A percentile compares a stretch with the other conserved stretches of the same genome.
These are phyloP conservation scores for Irpex lacteus DNA, from an alignment of 1,284 basidiomycete species.

Conservation along the genomic window DNA sequence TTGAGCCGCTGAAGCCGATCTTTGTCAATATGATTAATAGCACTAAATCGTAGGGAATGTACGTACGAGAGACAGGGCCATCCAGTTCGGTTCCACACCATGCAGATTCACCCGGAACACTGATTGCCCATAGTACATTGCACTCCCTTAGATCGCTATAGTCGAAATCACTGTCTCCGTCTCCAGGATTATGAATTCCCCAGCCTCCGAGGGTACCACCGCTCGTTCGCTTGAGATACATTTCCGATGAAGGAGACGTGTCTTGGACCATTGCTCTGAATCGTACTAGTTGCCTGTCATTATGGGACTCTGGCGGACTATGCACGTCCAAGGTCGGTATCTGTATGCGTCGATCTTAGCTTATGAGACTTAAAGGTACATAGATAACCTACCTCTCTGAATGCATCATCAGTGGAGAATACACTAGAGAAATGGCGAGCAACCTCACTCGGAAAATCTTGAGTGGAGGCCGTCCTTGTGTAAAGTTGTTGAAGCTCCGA, in stretches of 20 bases:
- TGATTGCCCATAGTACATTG: slow-evolving; percentile 65
- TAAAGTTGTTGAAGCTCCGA: slow-evolving; percentile 47
- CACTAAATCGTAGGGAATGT: neutral
- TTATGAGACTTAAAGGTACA: slow-evolving; percentile 7
- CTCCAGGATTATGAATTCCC: slow-evolving; percentile 46
- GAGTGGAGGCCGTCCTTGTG: slow-evolving; percentile 20
- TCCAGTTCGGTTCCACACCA: slow-evolving; percentile 43
- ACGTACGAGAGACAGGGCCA: slow-evolving; percentile 21
- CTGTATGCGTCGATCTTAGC: slow-evolving; percentile 28
- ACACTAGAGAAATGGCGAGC: slow-evolving; percentile 46
- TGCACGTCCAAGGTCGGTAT: slow-evolving; percentile 51
- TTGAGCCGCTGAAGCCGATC: neutral
- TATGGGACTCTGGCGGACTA: slow-evolving; percentile 45
- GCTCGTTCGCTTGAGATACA: slow-evolving; percentile 55
- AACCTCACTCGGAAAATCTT: slow-evolving; percentile 46
- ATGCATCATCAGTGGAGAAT: slow-evolving; percentile 40
- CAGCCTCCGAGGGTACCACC: slow-evolving; percentile 60
- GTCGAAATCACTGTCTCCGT: slow-evolving; percentile 33
- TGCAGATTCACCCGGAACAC: slow-evolving; percentile 59
- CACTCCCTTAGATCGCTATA: slow-evolving; percentile 58
- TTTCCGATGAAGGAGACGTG: slow-evolving; percentile 65
- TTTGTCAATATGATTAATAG: neutral
- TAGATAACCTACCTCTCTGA: slow-evolving; percentile 37
- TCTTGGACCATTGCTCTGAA: slow-evolving; percentile 81
- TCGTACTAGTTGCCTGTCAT: slow-evolving; percentile 53